Conservation (phyloP, 2,329 filamentous ascomycete species). For the Cercospora sesami region DNA sequence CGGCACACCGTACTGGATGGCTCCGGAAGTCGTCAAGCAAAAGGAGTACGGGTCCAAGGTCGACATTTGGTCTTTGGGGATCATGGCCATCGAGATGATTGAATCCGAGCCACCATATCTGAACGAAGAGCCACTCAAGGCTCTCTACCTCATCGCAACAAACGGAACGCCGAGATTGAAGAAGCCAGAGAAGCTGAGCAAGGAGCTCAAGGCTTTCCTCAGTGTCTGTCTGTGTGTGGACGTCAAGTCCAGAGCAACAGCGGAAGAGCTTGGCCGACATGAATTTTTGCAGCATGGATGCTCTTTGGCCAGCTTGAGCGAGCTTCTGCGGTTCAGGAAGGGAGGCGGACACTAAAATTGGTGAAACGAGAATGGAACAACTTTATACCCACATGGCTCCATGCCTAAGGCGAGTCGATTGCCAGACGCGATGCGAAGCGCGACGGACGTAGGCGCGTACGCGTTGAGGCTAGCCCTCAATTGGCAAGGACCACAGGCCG, state of each 20-base stretch:
- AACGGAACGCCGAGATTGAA: constrained; percentile 96
- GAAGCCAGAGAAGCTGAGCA: constrained; percentile 96
- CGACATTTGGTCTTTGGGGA: constrained; percentile 97
- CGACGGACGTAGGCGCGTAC: neutral
- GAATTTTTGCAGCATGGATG: constrained; percentile 95
- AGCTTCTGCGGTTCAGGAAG: constrained; percentile 80
- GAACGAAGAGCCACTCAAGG: constrained; percentile 96
- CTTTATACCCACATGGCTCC: neutral
- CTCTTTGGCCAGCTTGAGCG: constrained; percentile 75
- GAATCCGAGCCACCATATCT: constrained; percentile 97
- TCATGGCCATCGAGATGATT: constrained; percentile 99
- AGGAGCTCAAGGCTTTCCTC: constrained; percentile 96
- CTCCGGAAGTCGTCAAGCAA: constrained; percentile 97
- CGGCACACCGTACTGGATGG: constrained; percentile 99
- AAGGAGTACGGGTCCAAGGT: constrained; percentile 99
- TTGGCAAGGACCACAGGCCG: neutral
- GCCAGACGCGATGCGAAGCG: neutral
- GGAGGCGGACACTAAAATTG: constrained; percentile 56
- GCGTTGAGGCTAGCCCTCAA: neutral
- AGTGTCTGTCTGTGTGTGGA: constrained; percentile 96
- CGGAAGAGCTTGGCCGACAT: constrained; percentile 82
- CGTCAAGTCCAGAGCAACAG: constrained; percentile 89
- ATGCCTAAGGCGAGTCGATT: neutral
- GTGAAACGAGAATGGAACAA: neutral
- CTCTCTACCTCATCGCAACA: constrained; percentile 93